phyloP scores from a whole-genome alignment of 169 alveolate genomes.

The Plasmodium gonderi region DNA sequence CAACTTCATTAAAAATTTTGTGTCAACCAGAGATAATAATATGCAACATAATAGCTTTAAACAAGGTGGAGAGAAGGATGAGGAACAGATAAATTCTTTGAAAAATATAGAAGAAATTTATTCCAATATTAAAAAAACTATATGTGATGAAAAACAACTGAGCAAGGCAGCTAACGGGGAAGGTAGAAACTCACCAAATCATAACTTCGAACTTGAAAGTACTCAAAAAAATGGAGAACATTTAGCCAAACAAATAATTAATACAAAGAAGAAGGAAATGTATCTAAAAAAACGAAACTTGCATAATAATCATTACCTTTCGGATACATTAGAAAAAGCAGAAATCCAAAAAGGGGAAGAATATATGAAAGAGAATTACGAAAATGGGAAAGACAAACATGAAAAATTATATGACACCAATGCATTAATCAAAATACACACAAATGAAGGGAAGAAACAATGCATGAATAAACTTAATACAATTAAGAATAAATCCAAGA shows the following conservation, averaged over 20 bases:
- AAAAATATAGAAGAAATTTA: conserved; percentile 2
- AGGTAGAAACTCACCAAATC: background rate
- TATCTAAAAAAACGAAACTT: background rate
- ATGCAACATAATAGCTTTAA: background rate
- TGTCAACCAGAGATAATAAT: background rate
- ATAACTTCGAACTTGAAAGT: background rate
- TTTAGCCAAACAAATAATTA: background rate
- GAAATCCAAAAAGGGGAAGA: background rate
- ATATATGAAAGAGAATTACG: background rate
- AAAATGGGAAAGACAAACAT: background rate
- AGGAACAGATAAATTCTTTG: background rate
- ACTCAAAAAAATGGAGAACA: background rate
- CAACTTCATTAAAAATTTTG: conserved; percentile 47
- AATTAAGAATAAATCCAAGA: background rate
- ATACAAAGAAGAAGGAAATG: conserved; percentile 4
- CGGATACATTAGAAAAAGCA: background rate
- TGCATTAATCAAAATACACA: background rate
- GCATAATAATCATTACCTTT: background rate
- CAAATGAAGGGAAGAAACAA: background rate
- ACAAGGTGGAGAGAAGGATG: background rate
- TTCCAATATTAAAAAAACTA: conserved; percentile 27
- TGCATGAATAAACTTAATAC: background rate
- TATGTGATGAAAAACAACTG: background rate
- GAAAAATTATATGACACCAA: background rate
- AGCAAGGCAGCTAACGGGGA: background rate